A percentile compares a stretch with the other conserved stretches of the same genome.
These are phyloP conservation scores for Fusarium veterinarium DNA, from an alignment of 2,329 filamentous ascomycete species.

Conservation along the genomic window DNA sequence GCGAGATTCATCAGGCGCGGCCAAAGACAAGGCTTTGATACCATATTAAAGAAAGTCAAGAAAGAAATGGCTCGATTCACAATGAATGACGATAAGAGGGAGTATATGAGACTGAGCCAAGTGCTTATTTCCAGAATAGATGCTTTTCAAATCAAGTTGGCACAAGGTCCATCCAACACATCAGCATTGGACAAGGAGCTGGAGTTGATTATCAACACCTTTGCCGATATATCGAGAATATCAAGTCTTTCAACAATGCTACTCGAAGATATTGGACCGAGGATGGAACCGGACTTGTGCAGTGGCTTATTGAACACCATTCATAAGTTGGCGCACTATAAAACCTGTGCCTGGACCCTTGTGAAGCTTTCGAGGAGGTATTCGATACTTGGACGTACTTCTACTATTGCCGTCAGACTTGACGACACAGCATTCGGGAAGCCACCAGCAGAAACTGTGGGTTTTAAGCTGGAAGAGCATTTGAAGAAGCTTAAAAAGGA, in stretches of 20 bases:
- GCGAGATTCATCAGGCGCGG: background rate
- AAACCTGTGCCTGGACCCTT: slow-evolving; percentile 11
- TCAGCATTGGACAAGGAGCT: background rate
- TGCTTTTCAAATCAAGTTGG: background rate
- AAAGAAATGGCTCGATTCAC: background rate
- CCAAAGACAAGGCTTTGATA: background rate
- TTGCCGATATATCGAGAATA: slow-evolving; percentile 5
- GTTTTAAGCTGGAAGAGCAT: background rate
- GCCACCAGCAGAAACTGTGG: background rate
- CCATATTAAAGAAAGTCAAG: background rate
- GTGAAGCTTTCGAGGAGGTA: slow-evolving; percentile 9
- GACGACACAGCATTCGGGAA: background rate
- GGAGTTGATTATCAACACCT: slow-evolving; percentile 7
- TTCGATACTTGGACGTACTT: background rate
- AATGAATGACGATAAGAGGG: background rate
- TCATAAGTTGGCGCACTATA: slow-evolving; percentile 32
- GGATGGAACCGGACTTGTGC: background rate
- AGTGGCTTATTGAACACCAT: slow-evolving; percentile 18
- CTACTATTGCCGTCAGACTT: background rate
- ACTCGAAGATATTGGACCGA: background rate
- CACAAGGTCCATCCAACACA: background rate
- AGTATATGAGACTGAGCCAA: background rate
- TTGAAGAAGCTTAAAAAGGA: background rate
- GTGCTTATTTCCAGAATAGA: background rate
- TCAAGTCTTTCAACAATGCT: slow-evolving; percentile 6